Base-by-base conservation (phyloP, 2,329 filamentous ascomycete species). In the Pezicula rhizophila region DNA sequence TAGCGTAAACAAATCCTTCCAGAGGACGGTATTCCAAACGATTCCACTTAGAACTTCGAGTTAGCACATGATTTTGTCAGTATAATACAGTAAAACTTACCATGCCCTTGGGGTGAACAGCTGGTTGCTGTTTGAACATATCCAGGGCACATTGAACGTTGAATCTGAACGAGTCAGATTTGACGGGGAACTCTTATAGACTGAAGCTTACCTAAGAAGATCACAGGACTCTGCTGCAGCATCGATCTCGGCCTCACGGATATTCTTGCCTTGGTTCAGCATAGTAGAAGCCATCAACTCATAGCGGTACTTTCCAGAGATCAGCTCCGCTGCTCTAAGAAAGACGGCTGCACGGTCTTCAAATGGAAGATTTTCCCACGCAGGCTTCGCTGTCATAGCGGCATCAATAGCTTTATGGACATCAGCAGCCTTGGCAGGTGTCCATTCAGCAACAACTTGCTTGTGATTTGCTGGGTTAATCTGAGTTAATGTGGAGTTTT, bases 181-280 rank as follows among this genome's bases (percentile, higher is more conserved):
- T 38, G 8, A 14, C n/a, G 10, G 18, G 12, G 3, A 12, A n/a
- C n/a, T 15, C n/a, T 38, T n/a, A 18, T 18, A 38, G 23, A 23
- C 6, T 6, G 5, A 18, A 38, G 8, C 8, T 38, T 38, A 38
- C 35, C 35, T 38, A 66, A 97, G 74, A 71, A 97, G 97, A 67
- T 97, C 92, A 59, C 82, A 85, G 60, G 95, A 72, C 76, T 97
- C 93, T 8, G 92, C 92, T 14, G 92, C 92, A 37, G 91, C 80
- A 68, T 97, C 92, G 56, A 97, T 97, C 77, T 97, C 92, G 14
- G 93, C 92, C 71, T 97, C 93, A 90, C 90, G 96, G 42, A 89
- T 89, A 67, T 96, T 97, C 80, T 97, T 97, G 62, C 93, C 92
- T 72, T 99, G 92, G 53, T 93, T 92, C 31, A 96, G 76, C 82